A percentile compares a stretch with the other conserved stretches of the same genome.
Evolutionary conservation across 768 basidiomycete genomes (phyloP).

Genomic region (Mycena capillaripes): DNA sequence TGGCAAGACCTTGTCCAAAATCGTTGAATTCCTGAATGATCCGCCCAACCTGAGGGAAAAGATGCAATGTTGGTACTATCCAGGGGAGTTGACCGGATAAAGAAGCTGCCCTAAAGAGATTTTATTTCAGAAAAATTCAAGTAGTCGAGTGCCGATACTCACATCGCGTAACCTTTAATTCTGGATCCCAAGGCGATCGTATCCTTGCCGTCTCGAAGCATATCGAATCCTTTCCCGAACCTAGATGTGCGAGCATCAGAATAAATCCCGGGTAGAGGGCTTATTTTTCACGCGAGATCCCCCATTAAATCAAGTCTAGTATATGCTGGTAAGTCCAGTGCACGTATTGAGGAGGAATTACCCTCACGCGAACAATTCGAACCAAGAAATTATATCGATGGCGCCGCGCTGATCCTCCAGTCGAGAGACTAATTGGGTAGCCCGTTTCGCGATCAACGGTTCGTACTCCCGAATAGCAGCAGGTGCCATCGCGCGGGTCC

Average conservation of each 20-base stretch:
- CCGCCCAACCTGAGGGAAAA: constrained; percentile 8
- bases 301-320: constrained; percentile 58
- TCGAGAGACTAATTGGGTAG: constrained; percentile 54
- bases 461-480: constrained; percentile 62
- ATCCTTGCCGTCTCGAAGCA: constrained; percentile 58
- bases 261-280: constrained; percentile 15
- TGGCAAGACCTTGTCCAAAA: background rate
- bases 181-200: constrained; percentile 39
- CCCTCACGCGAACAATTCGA: constrained; percentile 56
- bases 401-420: constrained; percentile 38
- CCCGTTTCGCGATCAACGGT: constrained; percentile 50
- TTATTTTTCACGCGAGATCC: constrained; percentile 50
- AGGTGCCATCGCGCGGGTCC: constrained; percentile 64
- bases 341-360: background rate
- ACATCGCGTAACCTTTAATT: too few relatives aligned
- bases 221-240: constrained; percentile 44
- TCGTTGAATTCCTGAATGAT: constrained; percentile 13
- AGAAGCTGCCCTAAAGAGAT: background rate
- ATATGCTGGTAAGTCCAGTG: too few relatives aligned
- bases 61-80: background rate
- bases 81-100: background rate
- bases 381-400: constrained; percentile 50
- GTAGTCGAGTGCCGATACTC: too few relatives aligned
- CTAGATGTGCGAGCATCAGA: background rate
- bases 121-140: too few relatives aligned